Percentiles rank a stretch among this genome's conserved stretches.
Conservation (phyloP, 257 asterid genomes). For the Nicotiana attenuata region DNA sequence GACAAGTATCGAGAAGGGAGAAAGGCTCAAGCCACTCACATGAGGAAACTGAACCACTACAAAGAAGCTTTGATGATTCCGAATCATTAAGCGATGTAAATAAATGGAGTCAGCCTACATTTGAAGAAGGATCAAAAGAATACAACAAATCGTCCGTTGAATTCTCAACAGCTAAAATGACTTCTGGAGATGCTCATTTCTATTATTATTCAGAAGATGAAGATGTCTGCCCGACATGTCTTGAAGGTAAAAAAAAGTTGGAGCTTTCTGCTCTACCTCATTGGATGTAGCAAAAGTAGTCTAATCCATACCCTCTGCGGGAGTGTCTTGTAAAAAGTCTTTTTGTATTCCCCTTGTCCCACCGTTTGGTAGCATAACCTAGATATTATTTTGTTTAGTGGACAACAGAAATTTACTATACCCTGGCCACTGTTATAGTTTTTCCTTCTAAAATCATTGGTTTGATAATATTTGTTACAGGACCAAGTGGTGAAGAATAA, state of each 20-base stretch:
- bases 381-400: neutral
- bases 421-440: neutral
- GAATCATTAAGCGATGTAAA: slow-evolving; percentile 47
- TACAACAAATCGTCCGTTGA: slow-evolving; percentile 38
- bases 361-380: neutral
- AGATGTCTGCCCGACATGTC: slow-evolving; percentile 96
- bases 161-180: slow-evolving; percentile 42
- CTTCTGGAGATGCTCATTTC: slow-evolving; percentile 56
- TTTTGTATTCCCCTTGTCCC: neutral
- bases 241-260: slow-evolving; percentile 53
- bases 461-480: neutral
- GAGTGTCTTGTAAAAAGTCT: neutral
- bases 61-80: slow-evolving; percentile 56
- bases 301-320: neutral
- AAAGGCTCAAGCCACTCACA: slow-evolving; percentile 72
- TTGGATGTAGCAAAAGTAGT: neutral
- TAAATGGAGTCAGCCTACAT: slow-evolving; percentile 49
- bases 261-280: neutral
- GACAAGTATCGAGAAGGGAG: slow-evolving; percentile 67
- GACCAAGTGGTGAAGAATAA: neutral
- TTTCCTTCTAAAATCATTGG: neutral
- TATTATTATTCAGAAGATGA: slow-evolving; percentile 73
- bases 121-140: slow-evolving; percentile 56
- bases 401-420: neutral
- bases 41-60: slow-evolving; percentile 74